Evolutionary conservation across 768 basidiomycete species (phyloP), one percentile per base, ranked within the genome.

Genomic region (Sarcodon sp.): DNA sequence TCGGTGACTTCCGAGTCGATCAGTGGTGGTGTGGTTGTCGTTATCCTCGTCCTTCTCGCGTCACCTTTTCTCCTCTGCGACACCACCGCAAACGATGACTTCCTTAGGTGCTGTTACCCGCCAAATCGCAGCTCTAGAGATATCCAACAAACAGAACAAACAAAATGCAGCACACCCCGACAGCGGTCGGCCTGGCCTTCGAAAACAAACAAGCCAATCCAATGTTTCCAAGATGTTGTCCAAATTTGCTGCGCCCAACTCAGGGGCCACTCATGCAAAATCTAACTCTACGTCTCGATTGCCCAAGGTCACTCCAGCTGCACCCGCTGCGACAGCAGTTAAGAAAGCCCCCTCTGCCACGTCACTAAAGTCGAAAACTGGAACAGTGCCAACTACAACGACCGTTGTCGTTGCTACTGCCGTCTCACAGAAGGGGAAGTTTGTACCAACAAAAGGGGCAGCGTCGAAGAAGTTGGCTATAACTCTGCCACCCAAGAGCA

Each of bases 231-330:
- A 86, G 60, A 70, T 87, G 9, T 70, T 85, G 50, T 77, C 79
- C 1, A 88, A 87, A 65, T 87, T 73, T 54, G 81, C 80, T 8
- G 74, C 82, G 2, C 80, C 84, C 0, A 76, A 80, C 53, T 73
- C 76, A 6, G 39, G 39, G 1, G 6, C 8, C 27, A 41, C 7
- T 8, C 69, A 55, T 31, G 54, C 57, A 10, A 64, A 64, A 49
- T 49, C 65, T 1, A 51, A 54, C 27, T 44, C 53, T 31, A 51
- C 50, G n/a, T 27, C 21, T 27, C 15, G 47, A 49, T 15, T 37
- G 15, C 31, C 51, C 38, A 52, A 49, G 49, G 39, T 53, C 35
- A 55, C 55, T 15, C 47, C 49, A 61, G 68, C 44, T 35, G 31
- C 45, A 9, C 33, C 43, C 7, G 56, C 55, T 31, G 49, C 61